These are phyloP conservation scores for Plasmodium vivax DNA, from an alignment of 169 alveolate species.

Conservation along the genomic window DNA sequence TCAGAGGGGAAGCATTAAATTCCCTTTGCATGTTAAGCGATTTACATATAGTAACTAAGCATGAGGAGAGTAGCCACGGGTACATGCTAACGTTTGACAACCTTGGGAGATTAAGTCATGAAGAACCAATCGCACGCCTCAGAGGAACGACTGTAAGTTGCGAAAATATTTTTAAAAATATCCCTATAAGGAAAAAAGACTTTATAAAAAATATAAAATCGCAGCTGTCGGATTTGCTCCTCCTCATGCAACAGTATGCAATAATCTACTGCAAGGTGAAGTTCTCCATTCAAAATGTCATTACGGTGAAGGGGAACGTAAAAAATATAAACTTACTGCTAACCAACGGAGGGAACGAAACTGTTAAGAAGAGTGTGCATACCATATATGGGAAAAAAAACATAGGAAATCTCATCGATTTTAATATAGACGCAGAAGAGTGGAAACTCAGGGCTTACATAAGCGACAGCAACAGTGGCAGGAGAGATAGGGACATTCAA, in stretches of 20 bases:
- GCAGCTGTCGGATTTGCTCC: slow-evolving; percentile 71
- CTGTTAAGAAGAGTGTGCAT: slow-evolving; percentile 72
- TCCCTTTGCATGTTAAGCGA: slow-evolving; percentile 82
- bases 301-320: slow-evolving; percentile 25
- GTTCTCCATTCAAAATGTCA: slow-evolving; percentile 28
- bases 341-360: slow-evolving; percentile 70
- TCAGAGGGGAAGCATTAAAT: slow-evolving; percentile 91
- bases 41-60: slow-evolving; percentile 79
- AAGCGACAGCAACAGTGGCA: slow-evolving; percentile 77
- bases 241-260: slow-evolving; percentile 76
- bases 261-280: slow-evolving; percentile 61
- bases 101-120: slow-evolving; percentile 76
- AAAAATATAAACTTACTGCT: slow-evolving; percentile 47
- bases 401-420: slow-evolving; percentile 76
- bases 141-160: slow-evolving; percentile 76
- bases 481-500: slow-evolving; percentile 79
- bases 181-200: slow-evolving; percentile 75
- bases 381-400: slow-evolving; percentile 77
- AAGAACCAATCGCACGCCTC: slow-evolving; percentile 76
- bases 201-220: slow-evolving; percentile 73
- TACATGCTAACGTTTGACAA: slow-evolving; percentile 77
- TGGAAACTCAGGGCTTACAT: slow-evolving; percentile 45
- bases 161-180: slow-evolving; percentile 60
- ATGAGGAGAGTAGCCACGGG: slow-evolving; percentile 78
- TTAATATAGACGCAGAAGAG: slow-evolving; percentile 54